Percentiles rank a stretch among this genome's conserved stretches.
Conservation (phyloP, 768 basidiomycete genomes). For the Hysterangium stoloniferum region DNA sequence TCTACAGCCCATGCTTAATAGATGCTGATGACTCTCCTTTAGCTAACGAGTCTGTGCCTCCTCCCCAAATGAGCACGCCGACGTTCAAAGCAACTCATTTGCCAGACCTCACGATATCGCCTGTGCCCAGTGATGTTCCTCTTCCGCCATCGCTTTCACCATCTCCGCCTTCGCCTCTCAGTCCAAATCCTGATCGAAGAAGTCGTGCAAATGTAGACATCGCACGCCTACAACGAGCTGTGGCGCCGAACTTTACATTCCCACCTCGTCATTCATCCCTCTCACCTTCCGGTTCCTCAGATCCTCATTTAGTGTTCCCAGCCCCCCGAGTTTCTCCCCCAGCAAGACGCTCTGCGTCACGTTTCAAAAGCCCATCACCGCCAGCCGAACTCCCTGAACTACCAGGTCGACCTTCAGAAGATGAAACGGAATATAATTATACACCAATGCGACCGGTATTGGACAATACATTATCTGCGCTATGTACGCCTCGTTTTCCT, state of each 20-base stretch:
- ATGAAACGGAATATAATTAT: background rate
- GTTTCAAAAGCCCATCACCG: constrained; percentile 58
- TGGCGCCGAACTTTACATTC: constrained; percentile 10
- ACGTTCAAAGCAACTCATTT: constrained; percentile 2
- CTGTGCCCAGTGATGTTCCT: background rate
- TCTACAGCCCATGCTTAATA: background rate
- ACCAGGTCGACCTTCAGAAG: constrained; percentile 51
- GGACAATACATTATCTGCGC: background rate
- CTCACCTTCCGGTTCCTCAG: constrained; percentile 1
- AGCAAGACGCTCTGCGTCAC: constrained; percentile 33
- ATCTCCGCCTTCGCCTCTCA: background rate
- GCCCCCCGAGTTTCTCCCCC: constrained; percentile 26
- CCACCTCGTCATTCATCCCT: constrained; percentile 29
- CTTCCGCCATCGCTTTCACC: background rate
- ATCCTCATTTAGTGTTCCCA: background rate
- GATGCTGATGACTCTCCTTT: background rate
- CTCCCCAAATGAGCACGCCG: constrained; percentile 12
- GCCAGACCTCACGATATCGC: background rate
- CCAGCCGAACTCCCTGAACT: constrained; percentile 56
- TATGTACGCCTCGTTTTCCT: constrained; percentile 40
- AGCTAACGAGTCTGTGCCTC: constrained; percentile 4
- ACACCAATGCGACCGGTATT: background rate
- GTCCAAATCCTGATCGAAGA: background rate
- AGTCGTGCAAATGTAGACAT: constrained; percentile 7
- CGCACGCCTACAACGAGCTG: constrained; percentile 9